Base-by-base conservation (phyloP, 345 rosid species). In the Populus pruinosa region DNA sequence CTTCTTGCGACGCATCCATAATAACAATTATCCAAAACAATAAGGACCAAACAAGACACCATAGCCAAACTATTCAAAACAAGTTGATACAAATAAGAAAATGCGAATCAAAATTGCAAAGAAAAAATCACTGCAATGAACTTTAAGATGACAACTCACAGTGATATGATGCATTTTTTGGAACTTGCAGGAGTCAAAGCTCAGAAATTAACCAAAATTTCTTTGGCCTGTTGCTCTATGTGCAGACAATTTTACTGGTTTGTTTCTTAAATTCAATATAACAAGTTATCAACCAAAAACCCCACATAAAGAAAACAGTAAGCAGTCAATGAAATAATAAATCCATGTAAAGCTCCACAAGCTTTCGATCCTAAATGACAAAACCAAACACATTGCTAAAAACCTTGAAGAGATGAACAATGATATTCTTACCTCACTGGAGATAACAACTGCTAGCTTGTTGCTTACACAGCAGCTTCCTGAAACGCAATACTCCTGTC, bases 401-500 rank as follows among this genome's bases (percentile, higher is more conserved):
- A 67, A 7, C 14, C 18, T 38, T 10, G 78, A 75, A 49, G 21
- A 49, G 53, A 41, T 67, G 43, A 36, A 64, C 44, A 41, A 5
- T 43, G 66, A 43, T 63, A 70, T n/a, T n/a, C 85, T 83, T 74
- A 91, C 98, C 97, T 91, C 89, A 75, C 75, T 74, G 38, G 35
- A 33, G 39, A 67, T 68, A 82, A 81, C 81, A 80, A 75, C 80
- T 61, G 87, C 82, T 71, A 77, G 82, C 76, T 27, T 69, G 12
- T 80, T 77, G 75, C 82, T 67, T 53, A 67, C 80, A 47, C 84
- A 75, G 80, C 77, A 85, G 77, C 85, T 82, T 69, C 81, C 82
- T 76, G 74, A 80, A 79, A 72, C 31, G 65, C 79, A 67, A 17
- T 68, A 67, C 64, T 83, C 75, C 61, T 27, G 78, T 47, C 70